A percentile compares a stretch with the other conserved stretches of the same genome.
Evolutionary conservation across 2,329 filamentous ascomycete genomes (phyloP).

Genomic region (Paraphoma chrysanthemicola): DNA sequence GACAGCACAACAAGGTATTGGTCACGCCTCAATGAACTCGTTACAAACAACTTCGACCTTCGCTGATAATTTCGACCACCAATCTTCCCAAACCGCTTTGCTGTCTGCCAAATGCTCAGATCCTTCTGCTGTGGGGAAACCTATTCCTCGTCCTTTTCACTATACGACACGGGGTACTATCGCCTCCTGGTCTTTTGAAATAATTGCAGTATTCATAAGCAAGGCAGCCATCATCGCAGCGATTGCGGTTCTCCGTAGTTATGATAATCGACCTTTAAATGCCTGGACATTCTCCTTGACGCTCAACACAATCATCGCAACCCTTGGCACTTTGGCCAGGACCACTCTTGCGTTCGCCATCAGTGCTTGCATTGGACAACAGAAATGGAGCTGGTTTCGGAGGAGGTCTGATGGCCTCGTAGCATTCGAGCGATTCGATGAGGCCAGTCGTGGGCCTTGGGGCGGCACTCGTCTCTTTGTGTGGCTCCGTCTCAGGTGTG

Average conservation of each 20-base stretch:
- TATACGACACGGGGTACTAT: too few relatives aligned
- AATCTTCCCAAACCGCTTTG: too few relatives aligned
- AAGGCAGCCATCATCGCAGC: not conserved
- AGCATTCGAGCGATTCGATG: conserved; percentile 17
- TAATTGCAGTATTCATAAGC: not conserved
- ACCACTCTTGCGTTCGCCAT: conserved; percentile 17
- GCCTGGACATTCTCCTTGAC: conserved; percentile 10
- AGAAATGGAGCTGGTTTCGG: conserved; percentile 17
- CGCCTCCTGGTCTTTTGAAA: not conserved
- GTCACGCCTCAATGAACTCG: too few relatives aligned
- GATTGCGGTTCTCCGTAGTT: conserved; percentile 4
- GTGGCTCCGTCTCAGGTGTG: conserved; percentile 11
- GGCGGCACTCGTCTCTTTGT: conserved; percentile 12
- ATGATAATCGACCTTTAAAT: conserved; percentile 8
- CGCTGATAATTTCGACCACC: too few relatives aligned
- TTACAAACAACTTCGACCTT: too few relatives aligned
- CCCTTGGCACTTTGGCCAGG: conserved; percentile 13
- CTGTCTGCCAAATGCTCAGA: too few relatives aligned
- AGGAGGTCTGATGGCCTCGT: conserved; percentile 4
- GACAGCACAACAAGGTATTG: too few relatives aligned
- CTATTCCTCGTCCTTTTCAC: too few relatives aligned
- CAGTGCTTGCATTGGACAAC: conserved; percentile 19
- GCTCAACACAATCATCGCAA: conserved; percentile 14
- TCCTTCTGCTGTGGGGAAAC: too few relatives aligned
- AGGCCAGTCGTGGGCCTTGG: conserved; percentile 19